Percentiles rank a stretch among this genome's conserved stretches.
Conservation (phyloP, 768 basidiomycete species). For the Rhizopogon sp. region DNA sequence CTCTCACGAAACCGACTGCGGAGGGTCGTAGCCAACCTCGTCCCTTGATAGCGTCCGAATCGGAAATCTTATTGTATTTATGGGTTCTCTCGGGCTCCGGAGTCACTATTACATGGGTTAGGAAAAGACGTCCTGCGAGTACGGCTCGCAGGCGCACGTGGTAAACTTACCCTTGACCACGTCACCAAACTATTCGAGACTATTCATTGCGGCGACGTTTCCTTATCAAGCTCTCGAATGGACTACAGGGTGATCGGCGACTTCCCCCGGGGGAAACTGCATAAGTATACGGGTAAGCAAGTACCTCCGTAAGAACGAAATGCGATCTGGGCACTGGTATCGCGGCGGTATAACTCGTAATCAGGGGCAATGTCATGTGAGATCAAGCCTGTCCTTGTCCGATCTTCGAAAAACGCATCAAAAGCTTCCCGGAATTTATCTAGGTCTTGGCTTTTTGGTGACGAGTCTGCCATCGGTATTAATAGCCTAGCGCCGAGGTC, state of each 20-base stretch:
- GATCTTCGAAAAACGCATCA: constrained; percentile 25
- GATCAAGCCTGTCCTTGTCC: constrained; percentile 20
- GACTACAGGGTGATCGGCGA: constrained; percentile 35
- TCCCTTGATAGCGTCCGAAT: constrained; percentile 29
- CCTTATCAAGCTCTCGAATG: constrained; percentile 31
- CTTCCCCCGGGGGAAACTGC: constrained; percentile 38
- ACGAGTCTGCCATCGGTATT: background rate
- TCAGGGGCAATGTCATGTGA: constrained; percentile 24
- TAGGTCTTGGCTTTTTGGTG: background rate
- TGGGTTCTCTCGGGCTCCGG: constrained; percentile 31
- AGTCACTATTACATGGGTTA: constrained; percentile 29
- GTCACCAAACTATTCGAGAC: constrained; percentile 42
- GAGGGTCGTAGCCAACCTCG: constrained; percentile 20
- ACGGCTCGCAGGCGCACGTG: background rate
- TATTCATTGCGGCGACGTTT: constrained; percentile 25
- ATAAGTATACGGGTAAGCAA: constrained; percentile 17
- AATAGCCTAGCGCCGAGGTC: background rate
- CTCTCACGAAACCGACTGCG: constrained; percentile 34
- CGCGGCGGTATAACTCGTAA: constrained; percentile 43
- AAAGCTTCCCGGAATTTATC: constrained; percentile 26
- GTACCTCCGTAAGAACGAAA: constrained; percentile 35
- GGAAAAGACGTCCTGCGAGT: constrained; percentile 33
- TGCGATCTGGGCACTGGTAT: constrained; percentile 40
- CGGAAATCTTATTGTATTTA: constrained; percentile 35
- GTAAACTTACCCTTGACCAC: constrained; percentile 28